Base-by-base conservation (phyloP, 129 eudicot species). In the Flaveria sonorensis region DNA sequence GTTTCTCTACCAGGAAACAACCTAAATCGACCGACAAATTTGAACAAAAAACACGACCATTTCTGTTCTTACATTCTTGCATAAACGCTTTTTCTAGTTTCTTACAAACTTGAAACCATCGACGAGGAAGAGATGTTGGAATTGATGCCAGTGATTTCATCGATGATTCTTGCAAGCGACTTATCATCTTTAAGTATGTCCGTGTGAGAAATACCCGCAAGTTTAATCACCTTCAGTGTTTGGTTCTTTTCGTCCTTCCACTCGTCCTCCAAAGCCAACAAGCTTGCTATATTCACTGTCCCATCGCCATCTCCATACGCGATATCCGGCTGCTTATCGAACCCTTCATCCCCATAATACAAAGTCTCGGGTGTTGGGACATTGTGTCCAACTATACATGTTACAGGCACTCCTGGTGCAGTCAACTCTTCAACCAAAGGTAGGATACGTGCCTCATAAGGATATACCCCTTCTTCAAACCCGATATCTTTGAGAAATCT, bases 251-350 rank as follows among this genome's bases (percentile, higher is more conserved):
- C 79, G 0, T 77, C 74, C 63, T 46, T 83, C 93, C 90, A 82
- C 30, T 82, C 86, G 2, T 78, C 71, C 32, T 84, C 90, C 26
- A 89, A 74, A 0, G 93, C 92, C 79, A 87, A 16, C 86, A 93
- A 84, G 77, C 98, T 93, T 30, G 71, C 77, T 88, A 91, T 84
- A 52, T 93, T 93, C 74, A 93, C 98, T 7, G 97, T 93, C 36
- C 98, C 98, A 81, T 93, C 97, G 4, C 98, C 98, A 66, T 93
- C 96, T 10, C 98, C 98, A 15, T 85, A 86, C 73, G 72, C 60
- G 10, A 93, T 81, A 39, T 88, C 88, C 5, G 98, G 97, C 75
- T 87, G 85, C 89, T 86, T 65, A 59, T 93, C 98, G 16, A 84
- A 93, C 53, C 93, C 98, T 3, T 62, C 72, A 0, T 84, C 88